Base-by-base conservation (phyloP, 176 grass and related monocot species). In the Bolboschoenus planiculmis region DNA sequence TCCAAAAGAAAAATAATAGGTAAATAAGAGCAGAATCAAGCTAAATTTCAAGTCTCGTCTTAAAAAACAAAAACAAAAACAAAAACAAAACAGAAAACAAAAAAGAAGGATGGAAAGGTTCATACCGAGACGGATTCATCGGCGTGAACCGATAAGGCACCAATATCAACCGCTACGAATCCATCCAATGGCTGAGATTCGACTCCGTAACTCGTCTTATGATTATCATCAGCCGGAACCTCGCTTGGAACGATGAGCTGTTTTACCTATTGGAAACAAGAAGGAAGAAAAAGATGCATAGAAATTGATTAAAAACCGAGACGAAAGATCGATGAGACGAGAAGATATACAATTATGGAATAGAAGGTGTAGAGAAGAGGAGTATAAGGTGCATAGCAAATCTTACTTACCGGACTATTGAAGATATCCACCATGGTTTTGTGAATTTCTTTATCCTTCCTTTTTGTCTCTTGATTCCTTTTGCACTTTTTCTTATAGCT, bases 131-230 rank as follows among this genome's bases (percentile, higher is more conserved):
- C 20, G 27, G 18, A 23, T 82, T 65, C 58, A 67, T 87, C 64
- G 64, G 94, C 16, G 23, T 88, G 84, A 4, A 83, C 84, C 0
- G 87, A 88, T 31, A 97, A 85, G 34, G 86, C 82, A 26, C 82
- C 78, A 55, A 97, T 84, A 81, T 97, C 86, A 26, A 97, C 88
- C 13, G 91, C 79, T 62, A 97, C 87, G 83, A 97, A 97, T 34
- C 84, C 82, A 51, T 85, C 33, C 11, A 75, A 85, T 14, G 74
- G 37, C 59, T 87, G 70, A 62, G 56, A 23, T 79, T 77, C 15
- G 14, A 15, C 37, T 70, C 62, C 34, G 73, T 59, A 44, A 23
- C 77, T 66, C 0, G 26, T 1, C 75, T 47, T 37, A 70, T 75
- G 80, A 39, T 55, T 78, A 55, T 82, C 57, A 16, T 61, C 56